These are phyloP conservation scores for Lachnellula subtilissima DNA, from an alignment of 2,329 filamentous ascomycete genomes.

Conservation along the genomic window DNA sequence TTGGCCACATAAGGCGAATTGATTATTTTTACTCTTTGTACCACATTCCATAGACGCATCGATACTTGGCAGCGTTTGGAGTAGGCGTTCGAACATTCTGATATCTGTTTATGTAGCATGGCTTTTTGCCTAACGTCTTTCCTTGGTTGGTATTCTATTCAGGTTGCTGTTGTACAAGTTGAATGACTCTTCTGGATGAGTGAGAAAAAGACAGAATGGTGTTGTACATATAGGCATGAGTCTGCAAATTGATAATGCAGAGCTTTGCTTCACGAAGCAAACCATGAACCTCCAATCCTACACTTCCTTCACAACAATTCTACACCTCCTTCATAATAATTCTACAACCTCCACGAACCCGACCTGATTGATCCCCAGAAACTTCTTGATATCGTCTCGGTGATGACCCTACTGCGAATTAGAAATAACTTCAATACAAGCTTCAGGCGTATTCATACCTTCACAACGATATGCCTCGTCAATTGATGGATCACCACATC, in stretches of 20 bases:
- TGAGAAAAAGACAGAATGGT: constrained; percentile 6
- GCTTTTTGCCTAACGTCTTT: constrained; percentile 11
- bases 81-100: constrained; percentile 25
- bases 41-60: constrained; percentile 30
- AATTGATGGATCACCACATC: constrained; percentile 46
- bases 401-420: constrained; percentile 40
- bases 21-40: constrained; percentile 26
- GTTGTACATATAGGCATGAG: constrained; percentile 26
- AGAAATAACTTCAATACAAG: not conserved
- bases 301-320: not conserved
- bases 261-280: constrained; percentile 15
- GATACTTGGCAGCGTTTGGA: constrained; percentile 25
- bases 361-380: constrained; percentile 36
- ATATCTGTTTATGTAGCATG: constrained; percentile 20
- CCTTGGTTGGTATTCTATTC: constrained; percentile 11
- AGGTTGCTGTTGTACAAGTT: constrained; percentile 23
- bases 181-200: constrained; percentile 14
- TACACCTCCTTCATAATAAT: not conserved
- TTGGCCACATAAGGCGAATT: constrained; percentile 38
- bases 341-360: constrained; percentile 2
- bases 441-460: constrained; percentile 42
- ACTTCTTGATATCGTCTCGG: constrained; percentile 43
- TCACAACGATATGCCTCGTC: constrained; percentile 71
- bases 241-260: constrained; percentile 15
- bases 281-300: not conserved